Evolutionary conservation across 2,329 filamentous ascomycete species (phyloP).

Genomic region (Fusarium algeriense): DNA sequence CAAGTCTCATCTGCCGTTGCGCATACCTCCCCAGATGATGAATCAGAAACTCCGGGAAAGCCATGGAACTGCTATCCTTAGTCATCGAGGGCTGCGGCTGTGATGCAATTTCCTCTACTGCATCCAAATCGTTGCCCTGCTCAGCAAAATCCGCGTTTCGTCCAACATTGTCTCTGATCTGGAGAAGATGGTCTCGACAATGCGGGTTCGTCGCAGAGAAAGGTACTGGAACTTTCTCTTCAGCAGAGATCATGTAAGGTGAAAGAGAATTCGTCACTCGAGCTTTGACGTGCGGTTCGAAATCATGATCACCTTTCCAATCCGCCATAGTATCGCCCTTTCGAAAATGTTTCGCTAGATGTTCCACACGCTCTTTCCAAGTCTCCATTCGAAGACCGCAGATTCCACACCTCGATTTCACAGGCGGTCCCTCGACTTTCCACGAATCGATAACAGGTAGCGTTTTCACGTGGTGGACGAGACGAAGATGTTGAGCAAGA

Average conservation of each 20-base stretch:
- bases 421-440: constrained; percentile 41
- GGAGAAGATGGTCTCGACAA: constrained; percentile 40
- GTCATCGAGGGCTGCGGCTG: not conserved
- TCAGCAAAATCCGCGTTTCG: not conserved
- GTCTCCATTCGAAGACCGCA: constrained; percentile 42
- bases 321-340: constrained; percentile 46
- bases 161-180: constrained; percentile 24
- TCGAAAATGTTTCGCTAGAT: constrained; percentile 47
- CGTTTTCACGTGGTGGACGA: constrained; percentile 52
- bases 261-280: constrained; percentile 44
- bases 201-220: constrained; percentile 46
- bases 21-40: constrained; percentile 42
- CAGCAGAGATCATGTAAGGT: constrained; percentile 45
- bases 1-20: constrained; percentile 37
- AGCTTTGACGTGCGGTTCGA: constrained; percentile 40
- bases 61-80: not conserved
- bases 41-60: constrained; percentile 32
- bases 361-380: constrained; percentile 48
- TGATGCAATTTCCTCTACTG: not conserved
- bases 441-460: constrained; percentile 55
- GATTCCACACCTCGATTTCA: constrained; percentile 50
- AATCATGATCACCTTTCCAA: constrained; percentile 48
- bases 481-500: constrained; percentile 48
- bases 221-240: constrained; percentile 39
- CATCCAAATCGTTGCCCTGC: fast-evolving